A percentile compares a stretch with the other conserved stretches of the same genome.
These are phyloP conservation scores for Penicillium atrosanguineum DNA, from an alignment of 495 filamentous ascomycete species.

Conservation along the genomic window DNA sequence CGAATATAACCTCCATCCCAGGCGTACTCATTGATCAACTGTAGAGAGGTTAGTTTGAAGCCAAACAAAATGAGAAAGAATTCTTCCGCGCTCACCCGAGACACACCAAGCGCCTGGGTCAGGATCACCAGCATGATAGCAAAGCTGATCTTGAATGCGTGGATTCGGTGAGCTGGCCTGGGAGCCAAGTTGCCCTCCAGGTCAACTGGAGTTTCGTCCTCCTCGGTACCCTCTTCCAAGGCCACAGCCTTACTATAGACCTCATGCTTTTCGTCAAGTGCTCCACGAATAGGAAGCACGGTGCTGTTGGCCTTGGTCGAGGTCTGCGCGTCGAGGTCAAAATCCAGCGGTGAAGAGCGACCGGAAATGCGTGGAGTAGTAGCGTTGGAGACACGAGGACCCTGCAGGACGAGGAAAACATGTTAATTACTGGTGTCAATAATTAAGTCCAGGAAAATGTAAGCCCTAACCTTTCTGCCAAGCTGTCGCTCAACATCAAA, in stretches of 20 bases:
- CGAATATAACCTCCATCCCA: conserved; percentile 11
- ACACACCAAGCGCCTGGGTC: conserved; percentile 16
- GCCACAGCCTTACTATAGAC: conserved; percentile 26
- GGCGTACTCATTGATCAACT: conserved; percentile 20
- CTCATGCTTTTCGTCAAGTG: conserved; percentile 13
- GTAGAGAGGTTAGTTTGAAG: not conserved
- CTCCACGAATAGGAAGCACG: conserved; percentile 7
- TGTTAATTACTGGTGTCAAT: not conserved
- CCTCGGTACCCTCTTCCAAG: conserved; percentile 21
- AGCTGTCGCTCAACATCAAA: conserved; percentile 33
- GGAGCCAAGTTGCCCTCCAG: conserved; percentile 2
- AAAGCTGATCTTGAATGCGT: conserved; percentile 19
- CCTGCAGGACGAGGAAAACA: not conserved
- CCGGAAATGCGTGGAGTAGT: conserved; percentile 5
- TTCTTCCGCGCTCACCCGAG: not conserved
- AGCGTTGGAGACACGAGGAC: not conserved
- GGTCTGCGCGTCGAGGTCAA: not conserved
- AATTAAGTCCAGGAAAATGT: not conserved
- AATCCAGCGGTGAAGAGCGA: conserved; percentile 5
- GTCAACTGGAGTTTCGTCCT: not conserved
- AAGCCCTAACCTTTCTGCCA: conserved; percentile 13
- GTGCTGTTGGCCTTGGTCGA: conserved; percentile 14
- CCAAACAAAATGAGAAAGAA: not conserved
- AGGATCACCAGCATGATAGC: conserved; percentile 22
- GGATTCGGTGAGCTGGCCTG: not conserved